A percentile compares a stretch with the other conserved stretches of the same genome.
phyloP scores from a whole-genome alignment of 2,329 filamentous ascomycete species.

The Penicillium sp. region DNA sequence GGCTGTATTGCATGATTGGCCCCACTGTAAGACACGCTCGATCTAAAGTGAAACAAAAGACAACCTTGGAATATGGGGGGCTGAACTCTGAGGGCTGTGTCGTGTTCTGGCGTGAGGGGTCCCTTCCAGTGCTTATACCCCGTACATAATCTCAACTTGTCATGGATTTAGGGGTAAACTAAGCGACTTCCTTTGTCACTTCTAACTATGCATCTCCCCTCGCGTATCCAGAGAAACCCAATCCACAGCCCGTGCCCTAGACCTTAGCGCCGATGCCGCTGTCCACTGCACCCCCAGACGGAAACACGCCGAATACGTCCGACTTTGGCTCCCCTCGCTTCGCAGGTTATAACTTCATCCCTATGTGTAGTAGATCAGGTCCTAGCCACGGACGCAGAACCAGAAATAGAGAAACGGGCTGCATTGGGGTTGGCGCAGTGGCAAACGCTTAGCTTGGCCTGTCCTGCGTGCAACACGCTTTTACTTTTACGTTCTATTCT shows the following conservation, averaged over 20 bases:
- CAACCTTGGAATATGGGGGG: neutral
- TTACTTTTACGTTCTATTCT: neutral
- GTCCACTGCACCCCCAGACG: slow-evolving; percentile 5
- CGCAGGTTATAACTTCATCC: neutral
- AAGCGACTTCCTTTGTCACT: no score
- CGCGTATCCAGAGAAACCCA: neutral
- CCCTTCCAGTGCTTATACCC: neutral
- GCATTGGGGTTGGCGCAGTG: slow-evolving; percentile 7
- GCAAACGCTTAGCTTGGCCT: slow-evolving; percentile 6
- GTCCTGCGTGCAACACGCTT: neutral
- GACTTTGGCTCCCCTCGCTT: neutral
- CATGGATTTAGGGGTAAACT: neutral
- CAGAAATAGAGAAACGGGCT: neutral
- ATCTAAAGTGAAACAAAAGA: slow-evolving; percentile 3
- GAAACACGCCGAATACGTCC: neutral
- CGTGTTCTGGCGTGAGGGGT: neutral
- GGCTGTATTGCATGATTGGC: neutral
- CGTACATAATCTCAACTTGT: neutral
- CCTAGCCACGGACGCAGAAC: neutral
- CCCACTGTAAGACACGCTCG: neutral
- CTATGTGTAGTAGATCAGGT: neutral
- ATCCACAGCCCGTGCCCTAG: slow-evolving; percentile 5
- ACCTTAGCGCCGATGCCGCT: slow-evolving; percentile 7
- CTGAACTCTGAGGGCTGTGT: neutral
- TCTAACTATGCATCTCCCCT: no score